Base-by-base conservation (phyloP, 306 rosid species). In the Chamaecrista fasciculata region DNA sequence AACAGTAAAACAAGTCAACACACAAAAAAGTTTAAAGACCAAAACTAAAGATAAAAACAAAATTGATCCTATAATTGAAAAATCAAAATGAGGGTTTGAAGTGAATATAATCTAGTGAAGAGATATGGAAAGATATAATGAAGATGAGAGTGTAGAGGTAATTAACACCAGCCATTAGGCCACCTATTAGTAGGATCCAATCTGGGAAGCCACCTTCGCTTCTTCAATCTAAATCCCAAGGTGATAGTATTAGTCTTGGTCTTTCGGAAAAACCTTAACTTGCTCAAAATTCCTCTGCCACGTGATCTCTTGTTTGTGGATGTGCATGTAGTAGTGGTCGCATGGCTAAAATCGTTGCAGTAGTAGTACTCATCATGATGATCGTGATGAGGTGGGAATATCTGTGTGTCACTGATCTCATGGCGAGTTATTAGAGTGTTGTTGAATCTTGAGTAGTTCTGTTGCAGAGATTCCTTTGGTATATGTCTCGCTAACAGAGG, bases 101-200 rank as follows among this genome's bases (percentile, higher is more conserved):
- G n/a, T n/a, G n/a, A n/a, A n/a, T n/a, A n/a, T n/a, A n/a, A n/a
- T n/a, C n/a, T n/a, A n/a, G n/a, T n/a, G n/a, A n/a, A n/a, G n/a
- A n/a, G n/a, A n/a, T n/a, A n/a, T n/a, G n/a, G n/a, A n/a, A n/a
- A n/a, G n/a, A n/a, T n/a, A n/a, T n/a, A n/a, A n/a, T n/a, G n/a
- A n/a, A n/a, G n/a, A n/a, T n/a, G n/a, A n/a, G n/a, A n/a, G n/a
- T n/a, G n/a, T n/a, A n/a, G n/a, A n/a, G n/a, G n/a, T n/a, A n/a
- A n/a, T n/a, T 52, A 87, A 46, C 90, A 79, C 95, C 96, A 92
- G 24, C 96, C 95, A 7, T 87, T 77, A 63, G 97, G 92, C 95
- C 92, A 89, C 76, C 86, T 85, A 7, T 74, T 82, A n/a, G 43
- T 67, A 72, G 70, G 78, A 76, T 92, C 86, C 57, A 76, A 46